These are phyloP conservation scores for Arxiozyma slooffiae DNA, from an alignment of 1,139 yeast species.

Conservation along the genomic window DNA sequence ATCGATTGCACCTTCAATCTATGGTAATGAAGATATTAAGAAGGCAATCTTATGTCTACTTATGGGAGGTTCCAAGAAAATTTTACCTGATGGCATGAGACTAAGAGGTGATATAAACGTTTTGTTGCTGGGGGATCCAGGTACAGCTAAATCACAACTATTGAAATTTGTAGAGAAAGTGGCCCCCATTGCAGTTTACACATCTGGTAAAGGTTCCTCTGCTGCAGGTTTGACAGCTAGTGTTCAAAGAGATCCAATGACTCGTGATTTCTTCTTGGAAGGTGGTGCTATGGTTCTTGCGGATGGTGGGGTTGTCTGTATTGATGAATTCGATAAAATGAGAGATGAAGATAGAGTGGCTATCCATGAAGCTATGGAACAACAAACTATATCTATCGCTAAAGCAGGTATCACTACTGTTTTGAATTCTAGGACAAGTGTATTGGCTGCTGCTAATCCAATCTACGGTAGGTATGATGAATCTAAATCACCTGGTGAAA, in stretches of 20 bases:
- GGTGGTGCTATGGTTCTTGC: slow-evolving; percentile 99
- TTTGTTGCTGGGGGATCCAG: slow-evolving; percentile 90
- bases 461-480: slow-evolving; percentile 94
- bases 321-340: slow-evolving; percentile 98
- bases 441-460: slow-evolving; percentile 96
- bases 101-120: slow-evolving; percentile 96
- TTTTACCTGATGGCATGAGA: slow-evolving; percentile 92
- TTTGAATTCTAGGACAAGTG: slow-evolving; percentile 89
- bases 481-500: slow-evolving; percentile 92
- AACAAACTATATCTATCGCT: slow-evolving; percentile 97
- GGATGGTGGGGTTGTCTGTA: slow-evolving; percentile 98
- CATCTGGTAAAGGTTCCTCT: slow-evolving; percentile 98
- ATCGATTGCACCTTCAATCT: slow-evolving; percentile 94
- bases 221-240: slow-evolving; percentile 99
- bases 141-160: slow-evolving; percentile 95
- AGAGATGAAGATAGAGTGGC: slow-evolving; percentile 98
- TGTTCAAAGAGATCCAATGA: slow-evolving; percentile 81
- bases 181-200: slow-evolving; percentile 88
- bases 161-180: slow-evolving; percentile 91
- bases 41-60: slow-evolving; percentile 85
- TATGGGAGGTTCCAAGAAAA: slow-evolving; percentile 89
- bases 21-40: slow-evolving; percentile 86
- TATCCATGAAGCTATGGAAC: slow-evolving; percentile 99
- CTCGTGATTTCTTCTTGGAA: slow-evolving; percentile 88
- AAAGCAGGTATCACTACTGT: slow-evolving; percentile 98